Base-by-base conservation (phyloP, 2,329 filamentous ascomycete species). In the Cytospora leucostoma region DNA sequence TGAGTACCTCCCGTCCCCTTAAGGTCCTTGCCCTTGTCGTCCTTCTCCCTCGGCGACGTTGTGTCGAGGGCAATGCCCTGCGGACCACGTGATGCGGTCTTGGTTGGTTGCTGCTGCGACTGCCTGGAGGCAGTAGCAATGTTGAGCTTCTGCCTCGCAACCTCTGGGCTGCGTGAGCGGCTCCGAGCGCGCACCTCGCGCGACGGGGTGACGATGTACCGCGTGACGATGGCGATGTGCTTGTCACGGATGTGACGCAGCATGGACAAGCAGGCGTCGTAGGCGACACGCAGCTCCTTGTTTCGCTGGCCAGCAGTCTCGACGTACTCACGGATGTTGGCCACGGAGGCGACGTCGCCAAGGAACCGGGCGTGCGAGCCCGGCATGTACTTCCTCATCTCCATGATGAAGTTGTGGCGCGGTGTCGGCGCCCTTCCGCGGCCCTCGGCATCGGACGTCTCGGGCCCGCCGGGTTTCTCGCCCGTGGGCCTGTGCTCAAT, bases 321-420 rank as follows among this genome's bases (percentile, higher is more conserved):
- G 56, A 97, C 93, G 70, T 89, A 98, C 19, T 89, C 82, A 35
- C 92, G 90, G 69, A 99, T 92, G 72, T 98, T 98, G 69, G 94
- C 88, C 4, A 97, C 88, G 17, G 80, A 80, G 56, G 86, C 82
- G 13, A 97, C 88, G 67, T 96, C 90, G 67, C 90, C 84, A 4
- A 99, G 82, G 78, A 99, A 99, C 49, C 91, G 88, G 4, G 93
- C 90, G 73, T 99, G 95, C 0, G 90, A 86, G 0, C 93, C 94
- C 0, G 95, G 95, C 95, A 99, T 99, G 78, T 99, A 99, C 53
- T 85, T 85, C 64, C 94, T 90, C 95, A 99, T 99, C 68, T 99
- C 95, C 72, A 91, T 87, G 72, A 99, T 94, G 78, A 99, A 99
- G 71, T 95, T 96, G 78, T 97, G 87, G 49, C 84, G 82, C 6